Evolutionary conservation across 176 grass and related monocot genomes (phyloP).

Genomic region (Rhynchospora breviuscula): DNA sequence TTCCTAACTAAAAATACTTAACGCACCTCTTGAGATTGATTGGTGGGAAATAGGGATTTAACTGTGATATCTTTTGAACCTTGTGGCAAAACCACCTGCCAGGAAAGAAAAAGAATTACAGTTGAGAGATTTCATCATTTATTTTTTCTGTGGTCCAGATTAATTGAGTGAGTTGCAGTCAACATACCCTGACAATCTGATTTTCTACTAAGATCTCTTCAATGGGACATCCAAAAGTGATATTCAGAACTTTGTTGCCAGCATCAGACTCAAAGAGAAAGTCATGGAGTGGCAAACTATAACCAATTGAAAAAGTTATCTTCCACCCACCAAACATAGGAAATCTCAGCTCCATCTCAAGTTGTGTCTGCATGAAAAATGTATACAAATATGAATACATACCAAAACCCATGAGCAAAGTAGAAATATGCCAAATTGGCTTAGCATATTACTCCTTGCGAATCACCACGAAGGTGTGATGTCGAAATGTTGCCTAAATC

Average conservation of each 20-base stretch:
- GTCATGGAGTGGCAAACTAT: conserved; percentile 82
- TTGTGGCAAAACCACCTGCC: conserved; percentile 85
- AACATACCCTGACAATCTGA: conserved; percentile 66
- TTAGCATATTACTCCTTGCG: conserved; percentile 56
- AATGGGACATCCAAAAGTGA: conserved; percentile 86
- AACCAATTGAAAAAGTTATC: conserved; percentile 92
- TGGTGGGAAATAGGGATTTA: conserved; percentile 63
- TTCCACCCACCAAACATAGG: conserved; percentile 98
- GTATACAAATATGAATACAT: neutral
- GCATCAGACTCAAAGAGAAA: conserved; percentile 67
- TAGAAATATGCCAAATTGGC: neutral
- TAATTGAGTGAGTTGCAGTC: neutral
- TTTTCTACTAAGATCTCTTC: conserved; percentile 84
- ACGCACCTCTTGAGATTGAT: conserved; percentile 67
- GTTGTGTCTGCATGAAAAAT: conserved; percentile 66
- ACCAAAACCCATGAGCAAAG: neutral
- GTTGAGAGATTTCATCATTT: neutral
- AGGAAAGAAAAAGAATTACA: conserved; percentile 4
- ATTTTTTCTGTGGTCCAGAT: neutral
- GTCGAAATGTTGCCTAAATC: conserved; percentile 99
- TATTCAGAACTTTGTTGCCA: conserved; percentile 80
- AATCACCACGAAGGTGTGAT: conserved; percentile 88
- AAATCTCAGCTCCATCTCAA: conserved; percentile 97
- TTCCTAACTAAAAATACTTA: neutral
- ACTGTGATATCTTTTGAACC: conserved; percentile 83